phyloP scores from a whole-genome alignment of 371 early-diverging fungal genomes.

The Capillidium heterosporum region DNA sequence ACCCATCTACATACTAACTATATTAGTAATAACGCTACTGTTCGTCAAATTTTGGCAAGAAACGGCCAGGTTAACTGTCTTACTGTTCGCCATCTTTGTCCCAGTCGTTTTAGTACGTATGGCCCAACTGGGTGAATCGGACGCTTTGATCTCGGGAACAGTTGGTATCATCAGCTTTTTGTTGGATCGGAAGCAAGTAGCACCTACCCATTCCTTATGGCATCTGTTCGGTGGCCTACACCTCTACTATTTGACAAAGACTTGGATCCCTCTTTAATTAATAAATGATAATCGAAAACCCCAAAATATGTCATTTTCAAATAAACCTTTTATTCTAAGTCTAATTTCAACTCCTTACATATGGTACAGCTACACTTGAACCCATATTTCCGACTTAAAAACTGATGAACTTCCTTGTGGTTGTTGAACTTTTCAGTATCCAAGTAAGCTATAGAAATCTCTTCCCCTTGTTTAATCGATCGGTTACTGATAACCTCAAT shows the following conservation, averaged over 20 bases:
- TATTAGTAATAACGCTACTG: background rate
- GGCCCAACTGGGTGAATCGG: background rate
- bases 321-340: no score
- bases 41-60: slow-evolving; percentile 4
- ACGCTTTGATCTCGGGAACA: background rate
- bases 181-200: slow-evolving; percentile 2
- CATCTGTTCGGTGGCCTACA: slow-evolving; percentile 6
- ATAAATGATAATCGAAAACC: no score
- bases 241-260: background rate
- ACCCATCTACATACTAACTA: background rate
- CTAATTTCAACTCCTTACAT: background rate
- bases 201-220: slow-evolving; percentile 6
- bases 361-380: background rate
- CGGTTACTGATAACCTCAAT: background rate
- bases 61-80: slow-evolving; percentile 3
- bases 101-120: background rate
- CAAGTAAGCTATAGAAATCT: background rate
- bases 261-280: no score
- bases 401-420: background rate
- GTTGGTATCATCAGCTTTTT: slow-evolving; percentile 4
- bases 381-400: background rate
- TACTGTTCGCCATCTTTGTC: background rate
- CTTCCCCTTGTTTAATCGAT: background rate
- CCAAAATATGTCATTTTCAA: no score
- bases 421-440: background rate